phyloP scores from a whole-genome alignment of 306 rosid species.

The Gastrolobium bilobum region DNA sequence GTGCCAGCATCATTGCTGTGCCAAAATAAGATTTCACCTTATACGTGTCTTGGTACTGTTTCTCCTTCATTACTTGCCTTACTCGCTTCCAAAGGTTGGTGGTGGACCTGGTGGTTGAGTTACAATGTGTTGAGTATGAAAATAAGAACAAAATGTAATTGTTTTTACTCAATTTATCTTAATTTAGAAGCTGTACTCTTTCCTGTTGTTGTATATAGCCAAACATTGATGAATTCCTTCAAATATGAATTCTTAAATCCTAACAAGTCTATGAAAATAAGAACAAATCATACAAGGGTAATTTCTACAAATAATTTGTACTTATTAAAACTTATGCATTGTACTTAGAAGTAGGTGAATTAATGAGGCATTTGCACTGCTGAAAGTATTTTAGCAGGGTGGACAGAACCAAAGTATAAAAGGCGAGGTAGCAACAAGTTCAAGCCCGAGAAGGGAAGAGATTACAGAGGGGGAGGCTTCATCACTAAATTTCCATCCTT shows the following conservation, averaged over 20 bases:
- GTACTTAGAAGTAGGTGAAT: conserved; percentile 18
- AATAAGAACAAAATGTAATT: not conserved
- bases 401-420: conserved; percentile 48
- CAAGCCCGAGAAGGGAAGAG: conserved; percentile 64
- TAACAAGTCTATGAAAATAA: conserved; percentile 12
- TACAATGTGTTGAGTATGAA: not conserved
- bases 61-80: not conserved
- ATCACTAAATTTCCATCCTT: conserved; percentile 60
- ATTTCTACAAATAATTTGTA: not conserved
- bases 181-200: not conserved
- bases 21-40: not conserved
- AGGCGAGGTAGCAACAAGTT: conserved; percentile 58
- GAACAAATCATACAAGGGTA: not conserved
- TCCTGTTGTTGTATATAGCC: not conserved
- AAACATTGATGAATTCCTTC: not conserved
- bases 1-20: conserved; percentile 9
- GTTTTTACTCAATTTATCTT: not conserved
- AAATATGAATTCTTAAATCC: not conserved
- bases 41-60: not conserved
- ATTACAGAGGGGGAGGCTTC: conserved; percentile 56
- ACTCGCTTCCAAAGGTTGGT: not conserved
- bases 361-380: conserved; percentile 34
- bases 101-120: not conserved
- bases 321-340: conserved; percentile 5
- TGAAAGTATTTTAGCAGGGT: conserved; percentile 58